These are phyloP conservation scores for Salix brachista DNA, from an alignment of 345 rosid species.

Conservation along the genomic window DNA sequence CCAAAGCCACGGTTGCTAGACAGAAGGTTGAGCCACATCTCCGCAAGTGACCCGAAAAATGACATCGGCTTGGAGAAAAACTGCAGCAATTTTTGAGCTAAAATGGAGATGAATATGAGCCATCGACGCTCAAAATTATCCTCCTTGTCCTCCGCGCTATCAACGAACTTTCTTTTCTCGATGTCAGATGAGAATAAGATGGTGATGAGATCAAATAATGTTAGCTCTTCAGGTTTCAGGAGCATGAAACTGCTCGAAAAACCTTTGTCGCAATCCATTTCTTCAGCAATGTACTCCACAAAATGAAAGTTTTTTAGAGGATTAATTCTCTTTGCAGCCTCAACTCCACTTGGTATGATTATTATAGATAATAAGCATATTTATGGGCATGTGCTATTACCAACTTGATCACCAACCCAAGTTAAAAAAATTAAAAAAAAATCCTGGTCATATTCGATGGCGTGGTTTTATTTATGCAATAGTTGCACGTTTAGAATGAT, in stretches of 20 bases:
- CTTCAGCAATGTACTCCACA: not conserved
- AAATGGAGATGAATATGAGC: conserved; percentile 52
- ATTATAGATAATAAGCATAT: no score
- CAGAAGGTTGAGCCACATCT: conserved; percentile 49
- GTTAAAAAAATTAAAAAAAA: no score
- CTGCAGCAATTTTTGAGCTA: conserved; percentile 40
- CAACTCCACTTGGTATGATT: not conserved
- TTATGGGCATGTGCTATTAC: no score
- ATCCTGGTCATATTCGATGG: no score
- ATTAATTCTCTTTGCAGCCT: not conserved
- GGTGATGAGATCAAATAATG: conserved; percentile 39
- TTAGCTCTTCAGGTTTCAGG: conserved; percentile 49
- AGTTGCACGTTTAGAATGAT: no score
- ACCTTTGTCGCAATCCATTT: conserved; percentile 29
- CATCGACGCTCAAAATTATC: conserved; percentile 44
- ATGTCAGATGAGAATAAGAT: conserved; percentile 41
- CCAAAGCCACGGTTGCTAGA: conserved; percentile 29
- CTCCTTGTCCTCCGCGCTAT: conserved; percentile 31
- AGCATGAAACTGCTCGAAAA: conserved; percentile 44
- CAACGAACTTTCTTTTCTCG: conserved; percentile 37
- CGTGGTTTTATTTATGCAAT: no score
- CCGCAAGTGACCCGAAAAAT: conserved; percentile 34
- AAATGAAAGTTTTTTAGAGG: no score
- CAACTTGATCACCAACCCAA: no score
- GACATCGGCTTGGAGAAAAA: conserved; percentile 38